phyloP scores from a whole-genome alignment of 495 filamentous ascomycete species.

The Aspergillus haitiensis region DNA sequence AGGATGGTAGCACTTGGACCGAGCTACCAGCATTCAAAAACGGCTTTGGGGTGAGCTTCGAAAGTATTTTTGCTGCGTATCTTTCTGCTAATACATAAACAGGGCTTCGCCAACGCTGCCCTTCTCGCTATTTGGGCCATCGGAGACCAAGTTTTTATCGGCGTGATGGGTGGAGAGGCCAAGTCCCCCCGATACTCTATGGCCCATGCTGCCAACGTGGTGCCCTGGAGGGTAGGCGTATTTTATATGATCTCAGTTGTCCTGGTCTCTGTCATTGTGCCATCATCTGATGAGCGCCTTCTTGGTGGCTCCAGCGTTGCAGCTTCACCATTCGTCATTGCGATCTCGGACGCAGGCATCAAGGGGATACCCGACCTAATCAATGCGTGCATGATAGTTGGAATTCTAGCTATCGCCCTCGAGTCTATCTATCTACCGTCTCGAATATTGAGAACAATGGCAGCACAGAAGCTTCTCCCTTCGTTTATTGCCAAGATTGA shows the following conservation, averaged over 20 bases:
- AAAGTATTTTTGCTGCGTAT: neutral
- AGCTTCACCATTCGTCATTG: slow-evolving; percentile 19
- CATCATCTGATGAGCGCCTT: slow-evolving; percentile 8
- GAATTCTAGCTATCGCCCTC: slow-evolving; percentile 10
- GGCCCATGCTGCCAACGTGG: slow-evolving; percentile 30
- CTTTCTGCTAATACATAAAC: neutral
- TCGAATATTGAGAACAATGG: slow-evolving; percentile 16
- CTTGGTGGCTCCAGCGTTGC: slow-evolving; percentile 13
- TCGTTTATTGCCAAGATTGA: slow-evolving; percentile 15
- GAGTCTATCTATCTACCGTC: slow-evolving; percentile 19
- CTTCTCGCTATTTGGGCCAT: slow-evolving; percentile 34
- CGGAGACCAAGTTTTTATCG: slow-evolving; percentile 31
- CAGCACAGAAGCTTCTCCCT: slow-evolving; percentile 12
- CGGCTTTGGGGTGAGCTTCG: slow-evolving; percentile 24
- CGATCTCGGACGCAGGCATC: slow-evolving; percentile 14
- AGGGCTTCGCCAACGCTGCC: slow-evolving; percentile 31
- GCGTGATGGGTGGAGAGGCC: slow-evolving; percentile 29
- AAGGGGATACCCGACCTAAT: slow-evolving; percentile 12
- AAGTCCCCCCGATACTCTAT: slow-evolving; percentile 32
- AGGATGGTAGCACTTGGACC: slow-evolving; percentile 30
- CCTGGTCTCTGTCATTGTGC: slow-evolving; percentile 14
- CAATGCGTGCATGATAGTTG: slow-evolving; percentile 17
- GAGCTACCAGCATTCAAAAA: slow-evolving; percentile 30
- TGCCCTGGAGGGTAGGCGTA: slow-evolving; percentile 29
- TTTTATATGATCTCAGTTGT: slow-evolving; percentile 13